These are phyloP conservation scores for Yarrowia divulgata DNA, from an alignment of 805 yeast genomes.

Conservation along the genomic window DNA sequence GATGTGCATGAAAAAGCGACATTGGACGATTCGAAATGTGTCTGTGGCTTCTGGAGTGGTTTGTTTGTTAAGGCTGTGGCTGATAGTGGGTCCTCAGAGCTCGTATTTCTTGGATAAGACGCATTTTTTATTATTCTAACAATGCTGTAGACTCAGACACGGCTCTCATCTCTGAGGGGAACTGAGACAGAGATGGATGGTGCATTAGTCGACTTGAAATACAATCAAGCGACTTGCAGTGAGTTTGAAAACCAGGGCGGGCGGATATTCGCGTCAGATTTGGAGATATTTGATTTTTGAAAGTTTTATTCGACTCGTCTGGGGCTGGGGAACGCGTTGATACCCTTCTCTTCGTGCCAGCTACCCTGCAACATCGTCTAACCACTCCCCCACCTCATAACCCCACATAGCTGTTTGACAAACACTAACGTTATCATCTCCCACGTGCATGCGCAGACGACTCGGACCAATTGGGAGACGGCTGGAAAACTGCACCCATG, in stretches of 20 bases:
- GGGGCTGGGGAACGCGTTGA: not conserved
- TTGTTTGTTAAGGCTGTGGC: too few species aligned
- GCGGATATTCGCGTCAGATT: too few species aligned
- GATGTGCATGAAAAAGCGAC: not conserved
- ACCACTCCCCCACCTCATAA: not conserved
- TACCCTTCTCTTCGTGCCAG: not conserved
- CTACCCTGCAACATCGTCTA: not conserved
- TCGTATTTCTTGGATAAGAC: too few species aligned
- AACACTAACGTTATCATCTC: slow-evolving; percentile 4
- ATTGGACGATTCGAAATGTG: not conserved
- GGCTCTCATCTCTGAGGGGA: slow-evolving; percentile 5
- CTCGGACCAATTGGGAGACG: slow-evolving; percentile 28
- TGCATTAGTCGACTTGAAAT: slow-evolving; percentile 13
- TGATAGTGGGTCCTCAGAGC: too few species aligned
- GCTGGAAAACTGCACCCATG: not conserved
- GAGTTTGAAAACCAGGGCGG: too few species aligned
- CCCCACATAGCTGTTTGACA: not conserved
- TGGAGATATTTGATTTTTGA: not conserved
- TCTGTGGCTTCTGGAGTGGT: not conserved
- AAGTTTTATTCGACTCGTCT: not conserved
- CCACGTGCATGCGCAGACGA: slow-evolving; percentile 36
- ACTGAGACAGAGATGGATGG: slow-evolving; percentile 31
- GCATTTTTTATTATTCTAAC: too few species aligned
- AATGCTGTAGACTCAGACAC: too few species aligned
- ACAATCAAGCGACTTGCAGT: too few species aligned